These are phyloP conservation scores for Venturia effusa DNA, from an alignment of 2,329 filamentous ascomycete species.

Conservation along the genomic window DNA sequence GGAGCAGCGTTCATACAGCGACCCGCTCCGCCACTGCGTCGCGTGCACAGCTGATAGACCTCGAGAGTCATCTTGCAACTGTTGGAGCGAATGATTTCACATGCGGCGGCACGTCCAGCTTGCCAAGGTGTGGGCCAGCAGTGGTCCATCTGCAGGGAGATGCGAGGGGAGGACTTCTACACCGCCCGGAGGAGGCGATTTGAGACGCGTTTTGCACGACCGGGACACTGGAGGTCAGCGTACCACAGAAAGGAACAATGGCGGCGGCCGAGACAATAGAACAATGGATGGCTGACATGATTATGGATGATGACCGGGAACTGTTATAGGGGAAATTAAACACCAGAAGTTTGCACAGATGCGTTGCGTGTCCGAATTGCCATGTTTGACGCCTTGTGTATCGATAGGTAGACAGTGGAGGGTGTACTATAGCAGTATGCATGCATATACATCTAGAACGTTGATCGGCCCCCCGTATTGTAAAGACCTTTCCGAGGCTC, in stretches of 20 bases:
- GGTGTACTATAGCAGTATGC: not conserved
- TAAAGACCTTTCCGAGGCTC: not conserved
- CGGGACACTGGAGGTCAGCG: not conserved
- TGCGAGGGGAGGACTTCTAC: not conserved
- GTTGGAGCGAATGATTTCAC: not conserved
- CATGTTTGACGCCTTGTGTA: not conserved
- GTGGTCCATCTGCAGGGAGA: not conserved
- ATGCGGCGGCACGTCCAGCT: not conserved
- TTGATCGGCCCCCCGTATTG: not conserved
- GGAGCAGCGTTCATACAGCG: not conserved
- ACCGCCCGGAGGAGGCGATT: not conserved
- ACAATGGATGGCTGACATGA: not conserved
- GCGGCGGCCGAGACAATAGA: not conserved
- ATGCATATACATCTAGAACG: not conserved
- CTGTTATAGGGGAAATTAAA: too few species aligned
- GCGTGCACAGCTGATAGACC: not conserved
- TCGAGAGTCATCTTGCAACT: not conserved
- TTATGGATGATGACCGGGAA: not conserved
- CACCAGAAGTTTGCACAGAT: not conserved
- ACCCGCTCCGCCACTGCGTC: not conserved
- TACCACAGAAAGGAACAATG: not conserved
- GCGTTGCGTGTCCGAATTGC: not conserved
- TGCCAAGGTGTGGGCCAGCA: not conserved
- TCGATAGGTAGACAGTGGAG: not conserved
- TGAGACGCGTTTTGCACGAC: not conserved